These are phyloP conservation scores for Aspergillus sp. DNA, from an alignment of 2,329 filamentous ascomycete species.

Conservation along the genomic window DNA sequence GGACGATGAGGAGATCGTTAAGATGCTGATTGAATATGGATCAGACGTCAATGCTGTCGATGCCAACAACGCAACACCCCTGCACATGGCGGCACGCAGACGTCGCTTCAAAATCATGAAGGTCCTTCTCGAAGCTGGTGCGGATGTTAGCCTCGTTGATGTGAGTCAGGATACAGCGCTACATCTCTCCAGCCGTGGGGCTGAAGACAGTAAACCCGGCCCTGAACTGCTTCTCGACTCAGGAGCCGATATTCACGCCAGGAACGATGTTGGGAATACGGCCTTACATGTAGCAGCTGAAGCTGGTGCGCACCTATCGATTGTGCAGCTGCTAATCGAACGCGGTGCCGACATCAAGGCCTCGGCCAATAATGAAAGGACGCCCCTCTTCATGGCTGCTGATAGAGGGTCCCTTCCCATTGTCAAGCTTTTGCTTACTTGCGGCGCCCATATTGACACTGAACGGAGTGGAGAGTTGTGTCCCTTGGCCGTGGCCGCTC, in stretches of 20 bases:
- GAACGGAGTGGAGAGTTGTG: no score
- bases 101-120: not conserved
- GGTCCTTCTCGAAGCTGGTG: not conserved
- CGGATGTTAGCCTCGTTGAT: not conserved
- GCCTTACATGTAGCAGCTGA: not conserved
- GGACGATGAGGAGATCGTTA: not conserved
- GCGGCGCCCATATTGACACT: not conserved
- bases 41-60: not conserved
- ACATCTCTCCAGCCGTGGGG: not conserved
- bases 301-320: accelerated
- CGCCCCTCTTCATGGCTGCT: not conserved
- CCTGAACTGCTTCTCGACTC: not conserved
- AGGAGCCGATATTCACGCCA: not conserved
- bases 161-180: not conserved
- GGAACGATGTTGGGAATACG: not conserved
- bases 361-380: not conserved
- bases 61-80: not conserved
- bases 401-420: not conserved
- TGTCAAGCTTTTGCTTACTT: not conserved
- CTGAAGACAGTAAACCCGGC: not conserved
- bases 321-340: not conserved
- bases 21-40: not conserved
- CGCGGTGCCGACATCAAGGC: not conserved
- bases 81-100: not conserved
- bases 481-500: not conserved